phyloP scores from a whole-genome alignment of 306 rosid genomes.

The Prunus davidiana region DNA sequence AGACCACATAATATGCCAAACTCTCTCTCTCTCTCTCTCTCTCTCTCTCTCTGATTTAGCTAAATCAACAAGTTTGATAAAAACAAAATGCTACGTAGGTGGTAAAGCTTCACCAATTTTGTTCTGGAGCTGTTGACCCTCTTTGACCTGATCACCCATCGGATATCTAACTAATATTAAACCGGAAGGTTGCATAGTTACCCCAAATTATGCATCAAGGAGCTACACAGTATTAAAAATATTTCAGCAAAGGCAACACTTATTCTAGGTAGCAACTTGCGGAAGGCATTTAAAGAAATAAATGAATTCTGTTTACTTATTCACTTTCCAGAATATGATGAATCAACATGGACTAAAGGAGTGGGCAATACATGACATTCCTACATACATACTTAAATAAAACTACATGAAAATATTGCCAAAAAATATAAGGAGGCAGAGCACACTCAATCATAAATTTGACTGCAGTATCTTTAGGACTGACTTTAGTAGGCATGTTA shows the following conservation, averaged over 20 bases:
- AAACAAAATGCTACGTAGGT: not conserved
- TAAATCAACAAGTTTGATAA: not conserved
- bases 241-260: not conserved
- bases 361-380: not conserved
- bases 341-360: conserved; percentile 1
- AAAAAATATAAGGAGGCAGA: conserved; percentile 14
- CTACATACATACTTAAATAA: not conserved
- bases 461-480: conserved; percentile 73
- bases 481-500: conserved; percentile 37
- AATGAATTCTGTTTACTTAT: not conserved
- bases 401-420: not conserved
- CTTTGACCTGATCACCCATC: not conserved
- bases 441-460: conserved; percentile 84
- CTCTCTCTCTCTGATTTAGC: not conserved
- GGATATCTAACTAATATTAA: not conserved
- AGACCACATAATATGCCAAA: not conserved
- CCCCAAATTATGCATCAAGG: not conserved
- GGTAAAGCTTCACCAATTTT: not conserved
- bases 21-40: no score
- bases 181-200: not conserved
- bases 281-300: not conserved
- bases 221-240: not conserved
- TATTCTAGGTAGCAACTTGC: not conserved
- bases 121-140: not conserved
- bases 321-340: not conserved